phyloP scores from a whole-genome alignment of 2,329 filamentous ascomycete genomes.

The Epichloe typhina region DNA sequence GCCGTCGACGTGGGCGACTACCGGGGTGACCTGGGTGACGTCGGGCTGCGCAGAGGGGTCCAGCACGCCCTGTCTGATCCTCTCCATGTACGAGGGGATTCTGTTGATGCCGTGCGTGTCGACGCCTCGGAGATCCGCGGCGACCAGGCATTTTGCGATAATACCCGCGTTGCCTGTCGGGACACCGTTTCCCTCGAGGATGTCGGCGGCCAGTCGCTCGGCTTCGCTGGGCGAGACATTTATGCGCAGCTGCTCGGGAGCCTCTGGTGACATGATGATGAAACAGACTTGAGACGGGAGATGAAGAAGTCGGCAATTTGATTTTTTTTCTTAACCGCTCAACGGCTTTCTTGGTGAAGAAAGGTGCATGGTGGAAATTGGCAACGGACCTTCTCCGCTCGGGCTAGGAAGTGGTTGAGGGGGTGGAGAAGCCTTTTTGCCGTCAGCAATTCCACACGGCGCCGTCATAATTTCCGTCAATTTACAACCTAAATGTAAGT shows the following conservation, averaged over 20 bases:
- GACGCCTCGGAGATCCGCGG: constrained; percentile 64
- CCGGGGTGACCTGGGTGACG: constrained; percentile 51
- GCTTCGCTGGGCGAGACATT: constrained; percentile 23
- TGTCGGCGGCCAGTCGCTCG: constrained; percentile 33
- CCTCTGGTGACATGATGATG: background rate
- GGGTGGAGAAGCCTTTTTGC: background rate
- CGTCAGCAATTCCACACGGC: background rate
- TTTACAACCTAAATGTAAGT: no score
- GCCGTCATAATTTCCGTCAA: background rate
- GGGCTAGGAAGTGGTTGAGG: background rate
- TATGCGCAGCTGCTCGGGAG: background rate
- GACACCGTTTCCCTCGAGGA: constrained; percentile 50
- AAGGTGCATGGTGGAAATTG: background rate
- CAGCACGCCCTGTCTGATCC: constrained; percentile 57
- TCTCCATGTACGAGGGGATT: constrained; percentile 64
- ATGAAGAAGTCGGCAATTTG: no score
- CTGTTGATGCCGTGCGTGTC: constrained; percentile 69
- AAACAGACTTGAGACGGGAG: background rate
- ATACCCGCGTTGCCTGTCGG: constrained; percentile 43
- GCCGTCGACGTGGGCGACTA: constrained; percentile 54
- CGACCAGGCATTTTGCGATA: constrained; percentile 55
- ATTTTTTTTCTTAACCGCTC: no score
- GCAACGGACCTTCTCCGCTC: background rate
- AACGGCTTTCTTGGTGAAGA: no score
- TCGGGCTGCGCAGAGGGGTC: constrained; percentile 45